Conservation (phyloP, 495 filamentous ascomycete species). For the Patellaria atrata region DNA sequence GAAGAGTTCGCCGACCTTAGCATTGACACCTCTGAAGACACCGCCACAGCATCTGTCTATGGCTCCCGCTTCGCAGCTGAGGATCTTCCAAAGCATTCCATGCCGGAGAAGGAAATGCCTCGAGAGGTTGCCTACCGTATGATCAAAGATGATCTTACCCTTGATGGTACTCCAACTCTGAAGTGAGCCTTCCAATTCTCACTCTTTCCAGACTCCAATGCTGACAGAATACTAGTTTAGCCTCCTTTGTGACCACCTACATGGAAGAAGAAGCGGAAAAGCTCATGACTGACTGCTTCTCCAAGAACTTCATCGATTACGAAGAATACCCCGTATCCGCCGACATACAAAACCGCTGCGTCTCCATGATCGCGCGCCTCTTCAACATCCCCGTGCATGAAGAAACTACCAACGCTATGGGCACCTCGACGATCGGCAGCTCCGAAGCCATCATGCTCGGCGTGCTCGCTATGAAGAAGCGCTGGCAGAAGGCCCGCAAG, state of each 20-base stretch:
- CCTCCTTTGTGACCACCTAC: slow-evolving; percentile 75
- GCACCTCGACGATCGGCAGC: slow-evolving; percentile 72
- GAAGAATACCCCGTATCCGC: slow-evolving; percentile 83
- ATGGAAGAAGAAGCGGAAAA: slow-evolving; percentile 88
- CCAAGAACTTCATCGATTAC: slow-evolving; percentile 85
- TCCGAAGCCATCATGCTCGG: slow-evolving; percentile 87
- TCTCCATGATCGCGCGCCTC: slow-evolving; percentile 83
- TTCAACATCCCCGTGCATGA: slow-evolving; percentile 53
- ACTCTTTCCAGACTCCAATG: too few relatives aligned
- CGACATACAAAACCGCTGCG: slow-evolving; percentile 83
- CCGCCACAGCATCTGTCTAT: slow-evolving; percentile 65
- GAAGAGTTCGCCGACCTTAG: slow-evolving; percentile 31
- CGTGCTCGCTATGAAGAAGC: slow-evolving; percentile 87
- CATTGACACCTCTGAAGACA: slow-evolving; percentile 40
- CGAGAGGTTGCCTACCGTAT: slow-evolving; percentile 56
- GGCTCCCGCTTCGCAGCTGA: slow-evolving; percentile 65
- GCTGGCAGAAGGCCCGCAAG: slow-evolving; percentile 74
- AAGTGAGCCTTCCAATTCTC: slow-evolving; percentile 41
- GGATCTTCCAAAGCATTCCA: slow-evolving; percentile 65
- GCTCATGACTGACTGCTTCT: slow-evolving; percentile 75
- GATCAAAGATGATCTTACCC: slow-evolving; percentile 85
- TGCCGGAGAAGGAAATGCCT: slow-evolving; percentile 60
- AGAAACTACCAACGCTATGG: slow-evolving; percentile 46
- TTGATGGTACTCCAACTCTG: slow-evolving; percentile 80
- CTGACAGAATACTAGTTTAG: slow-evolving; percentile 40